These are phyloP conservation scores for Lagenaria siceraria DNA, from an alignment of 306 rosid genomes.

Conservation along the genomic window DNA sequence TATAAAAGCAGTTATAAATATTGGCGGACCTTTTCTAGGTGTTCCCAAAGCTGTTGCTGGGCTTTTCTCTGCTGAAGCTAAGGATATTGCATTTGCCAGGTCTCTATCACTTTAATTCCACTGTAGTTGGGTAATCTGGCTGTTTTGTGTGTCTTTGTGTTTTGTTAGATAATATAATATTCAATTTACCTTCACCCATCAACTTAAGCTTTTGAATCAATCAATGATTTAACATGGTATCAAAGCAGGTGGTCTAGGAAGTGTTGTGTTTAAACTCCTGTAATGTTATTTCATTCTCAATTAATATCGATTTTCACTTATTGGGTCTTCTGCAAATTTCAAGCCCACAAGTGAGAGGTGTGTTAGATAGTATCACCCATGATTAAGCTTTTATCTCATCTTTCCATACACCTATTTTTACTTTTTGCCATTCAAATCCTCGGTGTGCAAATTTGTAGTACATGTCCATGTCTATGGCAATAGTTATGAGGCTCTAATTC, in stretches of 20 bases:
- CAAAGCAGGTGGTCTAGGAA: too few relatives aligned
- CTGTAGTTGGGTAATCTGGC: neutral
- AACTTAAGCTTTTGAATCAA: too few relatives aligned
- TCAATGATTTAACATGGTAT: too few relatives aligned
- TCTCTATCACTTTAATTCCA: neutral
- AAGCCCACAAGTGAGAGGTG: too few relatives aligned
- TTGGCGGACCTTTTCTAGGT: constrained; percentile 65
- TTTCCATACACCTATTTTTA: neutral
- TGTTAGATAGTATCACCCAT: too few relatives aligned
- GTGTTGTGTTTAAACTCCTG: too few relatives aligned
- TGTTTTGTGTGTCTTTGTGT: neutral
- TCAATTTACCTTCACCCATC: too few relatives aligned
- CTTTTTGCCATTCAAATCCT: neutral
- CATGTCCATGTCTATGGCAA: neutral
- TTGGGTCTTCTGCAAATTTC: too few relatives aligned
- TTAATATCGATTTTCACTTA: too few relatives aligned
- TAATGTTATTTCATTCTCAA: too few relatives aligned
- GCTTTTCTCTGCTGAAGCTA: constrained; percentile 81
- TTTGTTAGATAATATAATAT: too few relatives aligned
- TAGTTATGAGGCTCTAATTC: neutral
- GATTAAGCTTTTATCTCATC: too few relatives aligned
- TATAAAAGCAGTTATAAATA: constrained; percentile 33
- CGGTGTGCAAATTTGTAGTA: neutral
- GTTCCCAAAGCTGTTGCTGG: constrained; percentile 79
- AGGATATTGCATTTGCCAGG: constrained; percentile 81